Base-by-base conservation (phyloP, 108 stramenopile genomes). In the Nitzschia sp. region DNA sequence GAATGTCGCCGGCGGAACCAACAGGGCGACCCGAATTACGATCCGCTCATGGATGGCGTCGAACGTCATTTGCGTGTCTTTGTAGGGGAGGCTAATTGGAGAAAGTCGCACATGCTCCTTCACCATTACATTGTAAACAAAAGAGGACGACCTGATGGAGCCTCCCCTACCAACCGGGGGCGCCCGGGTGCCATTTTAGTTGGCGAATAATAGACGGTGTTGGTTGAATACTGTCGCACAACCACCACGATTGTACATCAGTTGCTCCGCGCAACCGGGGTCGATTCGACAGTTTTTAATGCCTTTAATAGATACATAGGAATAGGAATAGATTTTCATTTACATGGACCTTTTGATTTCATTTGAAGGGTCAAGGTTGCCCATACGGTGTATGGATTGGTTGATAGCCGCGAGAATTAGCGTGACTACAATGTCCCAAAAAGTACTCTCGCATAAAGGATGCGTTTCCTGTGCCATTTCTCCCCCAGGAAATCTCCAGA, bases 351-450 rank as follows among this genome's bases (percentile, higher is more conserved):
- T n/a, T n/a, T n/a, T n/a, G n/a, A n/a, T n/a, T n/a, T n/a, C n/a
- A n/a, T n/a, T n/a, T n/a, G n/a, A n/a, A n/a, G n/a, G 13, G 13
- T 53, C 58, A 58, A 1, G 31, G 44, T 2, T 1, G 1, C 1
- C 77, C 77, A 41, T 79, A 79, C 1, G 78, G 78, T 9, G n/a
- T 9, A 13, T 26, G 61, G 45, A 80, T 80, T 17, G 80, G 84
- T 29, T 77, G 64, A 50, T 92, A 92, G 48, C 88, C 86, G 2
- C 48, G 60, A 36, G 65, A 34, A 6, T 87, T 85, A 53, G 22
- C 44, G 21, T 46, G 25, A 30, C 67, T 84, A 53, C 91, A 92
- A 70, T 76, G 80, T 55, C 91, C 91, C 63, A 70, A 69, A 67
- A 86, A 92, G 27, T 84, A 81, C 4, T 88, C 68, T 16, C 53